Evolutionary conservation across 2,329 filamentous ascomycete genomes (phyloP).

Genomic region (Neonectria neomacrospora): DNA sequence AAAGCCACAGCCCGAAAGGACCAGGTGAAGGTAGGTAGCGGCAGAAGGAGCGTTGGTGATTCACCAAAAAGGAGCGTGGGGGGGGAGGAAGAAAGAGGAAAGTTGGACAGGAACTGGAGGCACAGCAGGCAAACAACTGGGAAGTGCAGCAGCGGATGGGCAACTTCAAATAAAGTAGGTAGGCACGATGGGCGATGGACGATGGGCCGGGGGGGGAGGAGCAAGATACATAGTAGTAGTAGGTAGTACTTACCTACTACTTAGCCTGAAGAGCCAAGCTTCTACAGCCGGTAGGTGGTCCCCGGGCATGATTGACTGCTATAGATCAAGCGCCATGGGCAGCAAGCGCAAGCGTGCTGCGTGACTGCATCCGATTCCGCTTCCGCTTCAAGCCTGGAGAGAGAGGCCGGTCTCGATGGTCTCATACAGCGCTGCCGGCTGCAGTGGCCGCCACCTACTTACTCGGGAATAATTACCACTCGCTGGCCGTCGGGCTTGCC

Average conservation of each 20-base stretch:
- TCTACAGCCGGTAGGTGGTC: not conserved
- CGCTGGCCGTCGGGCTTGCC: conserved; percentile 10
- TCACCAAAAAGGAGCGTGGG: conserved; percentile 21
- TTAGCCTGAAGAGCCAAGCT: conserved; percentile 4
- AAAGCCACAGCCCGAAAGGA: conserved; percentile 24
- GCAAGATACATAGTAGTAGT: no score
- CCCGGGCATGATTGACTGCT: conserved; percentile 15
- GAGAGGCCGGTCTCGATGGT: not conserved
- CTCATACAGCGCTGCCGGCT: no score
- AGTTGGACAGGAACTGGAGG: conserved; percentile 26
- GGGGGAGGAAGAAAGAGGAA: conserved; percentile 14
- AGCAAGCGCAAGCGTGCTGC: not conserved
- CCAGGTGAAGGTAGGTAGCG: conserved; percentile 20
- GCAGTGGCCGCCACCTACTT: not conserved
- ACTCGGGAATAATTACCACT: not conserved
- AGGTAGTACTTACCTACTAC: no score
- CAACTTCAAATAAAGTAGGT: conserved; percentile 38
- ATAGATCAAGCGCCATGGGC: not conserved
- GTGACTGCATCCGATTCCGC: not conserved
- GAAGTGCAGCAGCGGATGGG: conserved; percentile 28
- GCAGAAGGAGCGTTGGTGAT: conserved; percentile 34
- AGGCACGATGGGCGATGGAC: conserved; percentile 17
- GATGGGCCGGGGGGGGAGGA: not conserved
- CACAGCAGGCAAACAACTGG: conserved; percentile 10
- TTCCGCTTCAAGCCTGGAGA: not conserved